These are phyloP conservation scores for Brassica juncea DNA, from an alignment of 345 rosid species.

Conservation along the genomic window DNA sequence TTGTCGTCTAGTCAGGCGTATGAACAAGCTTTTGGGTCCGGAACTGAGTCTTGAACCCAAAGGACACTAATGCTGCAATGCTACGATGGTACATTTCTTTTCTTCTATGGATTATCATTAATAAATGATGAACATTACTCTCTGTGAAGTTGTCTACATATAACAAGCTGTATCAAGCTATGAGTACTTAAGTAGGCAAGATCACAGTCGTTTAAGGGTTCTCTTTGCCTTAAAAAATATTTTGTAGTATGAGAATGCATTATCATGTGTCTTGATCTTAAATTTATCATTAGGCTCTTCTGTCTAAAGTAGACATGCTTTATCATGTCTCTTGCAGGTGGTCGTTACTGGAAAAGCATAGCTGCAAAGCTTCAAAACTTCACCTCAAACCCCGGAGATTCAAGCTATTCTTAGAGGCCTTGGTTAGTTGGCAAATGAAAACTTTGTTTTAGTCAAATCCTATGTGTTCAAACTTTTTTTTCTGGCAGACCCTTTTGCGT, in stretches of 20 bases:
- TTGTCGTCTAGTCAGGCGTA: slow-evolving; percentile 93
- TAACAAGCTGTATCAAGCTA: not conserved
- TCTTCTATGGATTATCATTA: not conserved
- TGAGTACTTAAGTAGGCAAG: too few species aligned
- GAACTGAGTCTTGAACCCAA: slow-evolving; percentile 81
- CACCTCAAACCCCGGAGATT: slow-evolving; percentile 95
- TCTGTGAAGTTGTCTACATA: slow-evolving; percentile 3
- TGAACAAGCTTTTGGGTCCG: slow-evolving; percentile 97
- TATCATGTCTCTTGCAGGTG: slow-evolving; percentile 62
- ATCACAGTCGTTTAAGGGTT: too few species aligned
- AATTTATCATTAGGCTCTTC: not conserved
- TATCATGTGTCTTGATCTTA: not conserved
- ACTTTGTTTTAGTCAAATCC: slow-evolving; percentile 8
- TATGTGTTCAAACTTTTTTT: slow-evolving; percentile 27
- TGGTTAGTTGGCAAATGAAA: slow-evolving; percentile 63
- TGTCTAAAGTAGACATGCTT: not conserved
- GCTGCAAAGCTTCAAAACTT: slow-evolving; percentile 99
- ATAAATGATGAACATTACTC: not conserved
- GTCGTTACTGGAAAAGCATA: slow-evolving; percentile 96
- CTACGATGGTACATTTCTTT: slow-evolving; percentile 77
- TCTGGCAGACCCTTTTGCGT: slow-evolving; percentile 36
- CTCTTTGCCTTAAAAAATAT: too few species aligned
- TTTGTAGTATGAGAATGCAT: too few species aligned
- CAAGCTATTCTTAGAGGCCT: slow-evolving; percentile 88
- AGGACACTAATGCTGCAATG: slow-evolving; percentile 99